Percentiles rank a stretch among this genome's conserved stretches.
Conservation (phyloP, 768 basidiomycete genomes). For the Lepiota brunneoincarnata region DNA sequence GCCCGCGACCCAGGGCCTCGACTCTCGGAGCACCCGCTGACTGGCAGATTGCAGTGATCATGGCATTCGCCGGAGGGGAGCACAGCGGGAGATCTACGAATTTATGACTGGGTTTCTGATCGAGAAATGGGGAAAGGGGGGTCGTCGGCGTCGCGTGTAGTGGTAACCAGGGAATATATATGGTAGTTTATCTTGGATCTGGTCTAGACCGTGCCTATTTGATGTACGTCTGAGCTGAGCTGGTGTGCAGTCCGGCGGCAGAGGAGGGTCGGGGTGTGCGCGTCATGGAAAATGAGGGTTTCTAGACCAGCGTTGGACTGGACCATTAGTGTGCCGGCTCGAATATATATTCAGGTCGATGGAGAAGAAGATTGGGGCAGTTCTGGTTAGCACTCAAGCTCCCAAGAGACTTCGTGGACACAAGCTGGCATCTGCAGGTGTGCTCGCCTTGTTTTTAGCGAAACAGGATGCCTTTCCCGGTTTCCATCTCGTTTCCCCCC, state of each 20-base stretch:
- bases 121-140: conserved; percentile 93
- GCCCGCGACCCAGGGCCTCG: conserved; percentile 5
- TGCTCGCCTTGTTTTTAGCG: conserved; percentile 1
- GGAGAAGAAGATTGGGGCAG: background rate
- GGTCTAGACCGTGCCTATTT: conserved; percentile 10
- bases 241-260: conserved; percentile 5
- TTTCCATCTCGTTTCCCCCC: conserved; percentile 21
- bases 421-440: background rate
- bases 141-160: conserved; percentile 60
- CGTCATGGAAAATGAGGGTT: conserved; percentile 8
- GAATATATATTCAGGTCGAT: conserved; percentile 4
- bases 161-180: conserved; percentile 12
- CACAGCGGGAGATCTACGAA: conserved; percentile 82
- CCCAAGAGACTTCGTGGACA: background rate
- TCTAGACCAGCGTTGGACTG: conserved; percentile 9
- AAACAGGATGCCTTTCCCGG: conserved; percentile 23
- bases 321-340: conserved; percentile 3
- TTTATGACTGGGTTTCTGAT: conserved; percentile 81
- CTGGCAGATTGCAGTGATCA: conserved; percentile 63
- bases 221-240: conserved; percentile 6
- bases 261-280: conserved; percentile 5
- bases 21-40: background rate
- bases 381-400: conserved; percentile 1
- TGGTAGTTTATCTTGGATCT: conserved; percentile 11
- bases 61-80: conserved; percentile 67